phyloP scores from a whole-genome alignment of 192 early-diverging fungal species.

The Umbelopsis sp. region DNA sequence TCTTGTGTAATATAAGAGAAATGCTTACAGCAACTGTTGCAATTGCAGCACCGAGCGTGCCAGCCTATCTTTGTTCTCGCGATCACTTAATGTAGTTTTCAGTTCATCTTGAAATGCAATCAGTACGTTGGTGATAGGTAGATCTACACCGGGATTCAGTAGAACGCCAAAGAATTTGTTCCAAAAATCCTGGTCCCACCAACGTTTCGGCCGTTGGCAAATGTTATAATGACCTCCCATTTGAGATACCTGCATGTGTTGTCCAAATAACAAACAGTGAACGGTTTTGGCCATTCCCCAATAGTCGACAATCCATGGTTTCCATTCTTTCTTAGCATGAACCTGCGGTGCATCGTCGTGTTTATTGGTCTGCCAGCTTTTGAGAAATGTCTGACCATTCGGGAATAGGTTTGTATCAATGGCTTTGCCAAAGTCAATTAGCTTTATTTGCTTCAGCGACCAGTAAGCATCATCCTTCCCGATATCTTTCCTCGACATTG shows the following conservation, averaged over 20 bases:
- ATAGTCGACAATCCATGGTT: conserved; percentile 34
- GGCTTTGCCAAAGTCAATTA: conserved; percentile 41
- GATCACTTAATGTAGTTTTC: background rate
- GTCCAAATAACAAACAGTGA: conserved; percentile 36
- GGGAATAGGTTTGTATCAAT: conserved; percentile 34
- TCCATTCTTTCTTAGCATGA: conserved; percentile 20
- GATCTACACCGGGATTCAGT: background rate
- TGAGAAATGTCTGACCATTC: conserved; percentile 18
- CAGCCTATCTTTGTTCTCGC: background rate
- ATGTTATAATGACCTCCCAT: background rate
- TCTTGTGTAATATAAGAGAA: background rate
- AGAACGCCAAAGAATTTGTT: background rate
- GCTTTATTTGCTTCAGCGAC: conserved; percentile 26
- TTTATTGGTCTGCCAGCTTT: conserved; percentile 19
- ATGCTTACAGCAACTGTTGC: background rate
- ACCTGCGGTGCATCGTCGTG: conserved; percentile 23
- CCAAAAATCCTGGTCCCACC: background rate
- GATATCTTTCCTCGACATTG: background rate
- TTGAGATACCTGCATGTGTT: conserved; percentile 7
- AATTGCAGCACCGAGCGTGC: background rate
- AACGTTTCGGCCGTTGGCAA: background rate
- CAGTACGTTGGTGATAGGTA: background rate
- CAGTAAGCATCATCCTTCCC: conserved; percentile 15
- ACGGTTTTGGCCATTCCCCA: conserved; percentile 35
- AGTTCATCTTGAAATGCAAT: background rate